Evolutionary conservation across 192 early-diverging fungal genomes (phyloP).

Genomic region (Coemansia asiatica): DNA sequence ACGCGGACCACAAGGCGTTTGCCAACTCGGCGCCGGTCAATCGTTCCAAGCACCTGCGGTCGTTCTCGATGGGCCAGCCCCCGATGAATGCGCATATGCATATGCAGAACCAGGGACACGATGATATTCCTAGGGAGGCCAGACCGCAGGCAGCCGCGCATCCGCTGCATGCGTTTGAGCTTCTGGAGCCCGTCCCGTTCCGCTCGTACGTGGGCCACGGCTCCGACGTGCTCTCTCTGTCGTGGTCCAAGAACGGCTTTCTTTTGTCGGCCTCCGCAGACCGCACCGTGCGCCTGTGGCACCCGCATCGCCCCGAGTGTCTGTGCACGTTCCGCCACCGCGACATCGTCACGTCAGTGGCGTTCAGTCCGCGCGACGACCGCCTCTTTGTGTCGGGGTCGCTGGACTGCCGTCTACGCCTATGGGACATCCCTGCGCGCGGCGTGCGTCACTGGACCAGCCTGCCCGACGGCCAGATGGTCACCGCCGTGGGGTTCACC

Average conservation of each 20-base stretch:
- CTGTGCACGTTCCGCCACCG: slow-evolving; percentile 77
- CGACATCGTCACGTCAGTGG: slow-evolving; percentile 75
- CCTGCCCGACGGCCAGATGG: slow-evolving; percentile 63
- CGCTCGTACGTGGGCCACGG: slow-evolving; percentile 76
- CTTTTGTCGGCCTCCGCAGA: slow-evolving; percentile 80
- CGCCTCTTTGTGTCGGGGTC: slow-evolving; percentile 79
- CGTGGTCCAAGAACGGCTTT: slow-evolving; percentile 78
- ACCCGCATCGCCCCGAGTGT: slow-evolving; percentile 68
- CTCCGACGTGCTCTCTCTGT: slow-evolving; percentile 67
- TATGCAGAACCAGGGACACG: slow-evolving; percentile 2
- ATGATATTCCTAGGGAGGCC: background rate
- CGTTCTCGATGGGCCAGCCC: slow-evolving; percentile 28
- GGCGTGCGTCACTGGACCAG: slow-evolving; percentile 77
- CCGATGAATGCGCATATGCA: background rate
- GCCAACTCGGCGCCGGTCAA: slow-evolving; percentile 45
- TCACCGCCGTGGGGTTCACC: slow-evolving; percentile 82
- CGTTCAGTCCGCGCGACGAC: slow-evolving; percentile 83
- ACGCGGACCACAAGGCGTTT: slow-evolving; percentile 21
- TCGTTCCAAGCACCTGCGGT: slow-evolving; percentile 30
- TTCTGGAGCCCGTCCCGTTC: slow-evolving; percentile 67
- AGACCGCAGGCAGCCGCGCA: slow-evolving; percentile 14
- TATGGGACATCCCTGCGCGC: slow-evolving; percentile 83
- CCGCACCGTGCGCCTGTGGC: slow-evolving; percentile 84
- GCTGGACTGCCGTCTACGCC: slow-evolving; percentile 72
- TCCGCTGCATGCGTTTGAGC: slow-evolving; percentile 54